phyloP scores from a whole-genome alignment of 257 asterid species.

The Solanum pennellii region DNA sequence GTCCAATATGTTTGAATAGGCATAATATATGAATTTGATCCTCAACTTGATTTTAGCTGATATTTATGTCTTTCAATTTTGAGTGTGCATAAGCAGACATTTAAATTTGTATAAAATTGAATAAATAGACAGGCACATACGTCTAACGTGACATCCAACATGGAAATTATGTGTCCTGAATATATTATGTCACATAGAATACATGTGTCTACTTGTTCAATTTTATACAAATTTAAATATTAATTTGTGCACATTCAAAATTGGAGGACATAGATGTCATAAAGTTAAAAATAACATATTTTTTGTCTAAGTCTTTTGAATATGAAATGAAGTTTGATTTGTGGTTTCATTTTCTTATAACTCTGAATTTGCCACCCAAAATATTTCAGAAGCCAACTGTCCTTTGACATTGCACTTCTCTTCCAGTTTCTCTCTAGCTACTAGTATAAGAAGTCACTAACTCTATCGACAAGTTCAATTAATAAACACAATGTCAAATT shows the following conservation, averaged over 20 bases:
- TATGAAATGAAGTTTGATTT: neutral
- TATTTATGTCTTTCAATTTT: no score
- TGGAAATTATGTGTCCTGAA: no score
- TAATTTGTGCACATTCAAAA: rapidly evolving
- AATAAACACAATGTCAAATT: neutral
- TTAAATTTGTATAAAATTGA: no score
- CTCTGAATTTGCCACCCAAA: neutral
- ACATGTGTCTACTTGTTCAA: rapidly evolving
- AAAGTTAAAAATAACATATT: no score
- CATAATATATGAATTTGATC: no score
- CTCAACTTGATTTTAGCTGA: no score
- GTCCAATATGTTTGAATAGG: neutral
- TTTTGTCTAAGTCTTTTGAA: neutral
- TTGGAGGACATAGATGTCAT: no score
- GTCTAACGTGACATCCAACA: no score
- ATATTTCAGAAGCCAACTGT: neutral
- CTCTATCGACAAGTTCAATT: neutral
- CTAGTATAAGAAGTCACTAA: neutral
- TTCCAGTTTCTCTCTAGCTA: neutral
- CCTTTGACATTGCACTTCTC: slow-evolving; percentile 1
- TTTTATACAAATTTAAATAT: no score
- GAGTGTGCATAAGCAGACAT: rapidly evolving
- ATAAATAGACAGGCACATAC: no score
- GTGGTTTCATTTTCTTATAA: neutral
- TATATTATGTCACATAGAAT: no score